These are phyloP conservation scores for Perkinsus chesapeaki DNA, from an alignment of 169 alveolate genomes.

Conservation along the genomic window DNA sequence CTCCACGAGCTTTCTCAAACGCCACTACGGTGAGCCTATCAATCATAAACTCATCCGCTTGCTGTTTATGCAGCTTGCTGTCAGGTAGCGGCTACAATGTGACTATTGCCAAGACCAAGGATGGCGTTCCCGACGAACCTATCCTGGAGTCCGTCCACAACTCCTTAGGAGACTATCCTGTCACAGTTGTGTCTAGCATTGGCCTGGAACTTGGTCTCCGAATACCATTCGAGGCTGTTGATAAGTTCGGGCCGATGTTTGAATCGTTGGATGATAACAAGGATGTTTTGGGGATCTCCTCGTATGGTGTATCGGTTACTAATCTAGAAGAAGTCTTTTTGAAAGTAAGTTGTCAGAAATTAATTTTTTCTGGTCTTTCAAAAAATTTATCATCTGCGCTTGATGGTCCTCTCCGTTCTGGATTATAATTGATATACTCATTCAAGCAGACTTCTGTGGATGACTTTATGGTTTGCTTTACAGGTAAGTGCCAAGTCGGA, in stretches of 20 bases:
- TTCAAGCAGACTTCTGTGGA: too few species aligned
- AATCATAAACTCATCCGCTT: not conserved
- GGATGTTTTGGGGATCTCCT: not conserved
- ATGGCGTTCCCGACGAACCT: not conserved
- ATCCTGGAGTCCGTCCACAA: not conserved
- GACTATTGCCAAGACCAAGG: not conserved
- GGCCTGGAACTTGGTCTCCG: not conserved
- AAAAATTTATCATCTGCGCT: too few species aligned
- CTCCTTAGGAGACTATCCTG: not conserved
- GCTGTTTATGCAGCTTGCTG: not conserved
- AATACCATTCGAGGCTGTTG: not conserved
- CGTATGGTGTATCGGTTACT: conserved; percentile 70
- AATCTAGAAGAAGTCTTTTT: conserved; percentile 80
- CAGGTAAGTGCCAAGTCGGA: not conserved
- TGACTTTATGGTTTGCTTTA: not conserved
- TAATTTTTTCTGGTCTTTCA: too few species aligned
- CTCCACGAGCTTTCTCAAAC: not conserved
- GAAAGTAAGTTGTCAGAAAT: conserved; percentile 35
- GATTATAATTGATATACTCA: too few species aligned
- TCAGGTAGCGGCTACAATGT: not conserved
- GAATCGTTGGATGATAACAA: not conserved
- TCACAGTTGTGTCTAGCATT: not conserved
- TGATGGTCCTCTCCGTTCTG: too few species aligned
- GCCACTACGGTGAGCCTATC: not conserved
- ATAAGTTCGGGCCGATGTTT: not conserved